Percentiles rank a stretch among this genome's conserved stretches.
phyloP scores from a whole-genome alignment of 192 early-diverging fungal genomes.

The Rhizoclosmatium globosum region DNA sequence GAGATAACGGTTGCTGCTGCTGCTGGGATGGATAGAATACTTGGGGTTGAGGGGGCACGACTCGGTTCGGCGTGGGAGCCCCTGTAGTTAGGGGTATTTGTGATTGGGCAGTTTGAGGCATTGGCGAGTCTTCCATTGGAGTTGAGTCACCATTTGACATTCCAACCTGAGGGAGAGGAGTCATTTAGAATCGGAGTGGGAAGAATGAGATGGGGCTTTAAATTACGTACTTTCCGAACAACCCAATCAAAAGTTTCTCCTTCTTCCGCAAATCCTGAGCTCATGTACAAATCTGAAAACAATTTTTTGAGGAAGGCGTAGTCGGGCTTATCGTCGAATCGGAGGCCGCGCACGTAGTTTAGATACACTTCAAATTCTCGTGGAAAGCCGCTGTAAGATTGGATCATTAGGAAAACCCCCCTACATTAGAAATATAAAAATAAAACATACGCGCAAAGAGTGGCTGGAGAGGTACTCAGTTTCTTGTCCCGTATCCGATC shows the following conservation, averaged over 20 bases:
- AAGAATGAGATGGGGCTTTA: too few species aligned
- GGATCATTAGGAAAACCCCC: background rate
- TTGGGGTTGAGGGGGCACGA: too few species aligned
- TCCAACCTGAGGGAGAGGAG: too few species aligned
- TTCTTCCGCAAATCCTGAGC: constrained; percentile 58
- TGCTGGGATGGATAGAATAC: too few species aligned
- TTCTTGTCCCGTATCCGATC: constrained; percentile 96
- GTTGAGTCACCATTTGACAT: too few species aligned
- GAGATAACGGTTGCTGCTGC: constrained; percentile 15
- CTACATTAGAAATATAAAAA: background rate
- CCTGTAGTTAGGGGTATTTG: background rate
- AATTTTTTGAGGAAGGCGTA: constrained; percentile 88
- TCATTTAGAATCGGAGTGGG: too few species aligned
- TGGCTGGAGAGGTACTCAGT: constrained; percentile 84
- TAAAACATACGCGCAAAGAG: constrained; percentile 63
- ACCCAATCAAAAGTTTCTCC: constrained; percentile 14
- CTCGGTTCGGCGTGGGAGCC: too few species aligned
- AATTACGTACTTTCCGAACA: too few species aligned
- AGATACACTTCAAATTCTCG: constrained; percentile 88
- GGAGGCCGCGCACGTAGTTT: constrained; percentile 83
- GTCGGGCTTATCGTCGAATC: constrained; percentile 93
- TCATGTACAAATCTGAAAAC: constrained; percentile 84
- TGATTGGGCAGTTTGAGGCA: background rate
- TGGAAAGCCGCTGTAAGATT: constrained; percentile 65
- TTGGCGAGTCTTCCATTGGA: too few species aligned